Evolutionary conservation across 495 filamentous ascomycete genomes (phyloP).

Genomic region (Geopyxis carbonaria): DNA sequence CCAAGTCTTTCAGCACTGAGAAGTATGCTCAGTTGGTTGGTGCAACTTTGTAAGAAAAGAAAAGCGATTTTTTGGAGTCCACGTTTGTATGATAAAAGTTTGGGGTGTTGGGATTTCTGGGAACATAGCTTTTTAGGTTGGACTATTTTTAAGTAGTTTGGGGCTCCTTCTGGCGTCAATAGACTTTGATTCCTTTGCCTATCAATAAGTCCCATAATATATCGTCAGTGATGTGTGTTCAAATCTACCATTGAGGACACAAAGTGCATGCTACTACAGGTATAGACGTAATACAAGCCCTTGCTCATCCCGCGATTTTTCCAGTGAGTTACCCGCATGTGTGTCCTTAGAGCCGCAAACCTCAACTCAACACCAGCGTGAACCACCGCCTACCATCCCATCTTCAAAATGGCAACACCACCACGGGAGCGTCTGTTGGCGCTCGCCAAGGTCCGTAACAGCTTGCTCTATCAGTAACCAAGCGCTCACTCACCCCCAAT

Average conservation of each 20-base stretch:
- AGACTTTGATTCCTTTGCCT: not conserved
- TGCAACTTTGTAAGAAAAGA: conserved; percentile 57
- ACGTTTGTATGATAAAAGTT: conserved; percentile 2
- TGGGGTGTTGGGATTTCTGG: not conserved
- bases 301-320: not conserved
- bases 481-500: not conserved
- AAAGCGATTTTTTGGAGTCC: not conserved
- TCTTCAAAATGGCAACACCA: not conserved
- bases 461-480: conserved; percentile 22
- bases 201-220: too few relatives aligned
- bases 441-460: conserved; percentile 12
- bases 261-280: too few relatives aligned
- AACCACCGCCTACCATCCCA: not conserved
- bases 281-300: not conserved
- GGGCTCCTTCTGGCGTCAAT: not conserved
- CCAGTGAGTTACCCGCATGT: too few relatives aligned
- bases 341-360: too few relatives aligned
- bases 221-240: too few relatives aligned
- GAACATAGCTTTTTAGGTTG: not conserved
- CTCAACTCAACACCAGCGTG: not conserved
- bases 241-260: too few relatives aligned
- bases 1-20: conserved; percentile 94
- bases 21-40: conserved; percentile 89
- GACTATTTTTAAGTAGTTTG: not conserved
- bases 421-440: conserved; percentile 16